Conservation (phyloP, 164 flowering plant genomes). For the Nymphaea colorata region DNA sequence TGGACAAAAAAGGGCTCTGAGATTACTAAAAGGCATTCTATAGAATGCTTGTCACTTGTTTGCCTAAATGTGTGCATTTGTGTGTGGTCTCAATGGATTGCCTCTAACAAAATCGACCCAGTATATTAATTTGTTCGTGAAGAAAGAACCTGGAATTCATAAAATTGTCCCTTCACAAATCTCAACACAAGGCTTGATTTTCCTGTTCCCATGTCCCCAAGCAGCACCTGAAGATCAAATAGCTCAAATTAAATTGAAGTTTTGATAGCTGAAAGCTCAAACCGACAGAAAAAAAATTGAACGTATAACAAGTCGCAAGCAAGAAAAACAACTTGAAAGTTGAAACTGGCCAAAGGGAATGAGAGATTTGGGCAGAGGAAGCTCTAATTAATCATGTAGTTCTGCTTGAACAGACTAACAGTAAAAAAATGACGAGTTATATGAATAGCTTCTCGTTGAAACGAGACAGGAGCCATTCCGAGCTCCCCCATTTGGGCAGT, state of each 20-base stretch:
- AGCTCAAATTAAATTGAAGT: background rate
- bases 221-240: conserved; percentile 1
- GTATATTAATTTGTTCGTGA: background rate
- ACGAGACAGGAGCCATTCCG: too few relatives aligned
- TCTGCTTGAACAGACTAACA: too few relatives aligned
- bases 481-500: too few relatives aligned
- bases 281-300: background rate
- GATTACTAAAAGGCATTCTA: too few relatives aligned
- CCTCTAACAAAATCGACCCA: too few relatives aligned
- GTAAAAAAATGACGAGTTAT: too few relatives aligned
- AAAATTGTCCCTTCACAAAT: conserved; percentile 2
- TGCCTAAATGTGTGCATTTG: too few relatives aligned
- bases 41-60: too few relatives aligned
- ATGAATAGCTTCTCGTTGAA: too few relatives aligned
- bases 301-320: background rate
- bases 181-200: conserved; percentile 3
- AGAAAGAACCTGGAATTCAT: conserved; percentile 3
- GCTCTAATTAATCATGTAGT: too few relatives aligned
- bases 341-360: background rate
- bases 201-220: conserved; percentile 3
- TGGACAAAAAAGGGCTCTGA: too few relatives aligned
- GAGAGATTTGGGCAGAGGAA: background rate
- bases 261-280: background rate
- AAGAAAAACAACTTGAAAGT: background rate
- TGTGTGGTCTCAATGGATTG: too few relatives aligned